Conservation (phyloP, 1,139 yeast species). For the Taphrina pruni region DNA sequence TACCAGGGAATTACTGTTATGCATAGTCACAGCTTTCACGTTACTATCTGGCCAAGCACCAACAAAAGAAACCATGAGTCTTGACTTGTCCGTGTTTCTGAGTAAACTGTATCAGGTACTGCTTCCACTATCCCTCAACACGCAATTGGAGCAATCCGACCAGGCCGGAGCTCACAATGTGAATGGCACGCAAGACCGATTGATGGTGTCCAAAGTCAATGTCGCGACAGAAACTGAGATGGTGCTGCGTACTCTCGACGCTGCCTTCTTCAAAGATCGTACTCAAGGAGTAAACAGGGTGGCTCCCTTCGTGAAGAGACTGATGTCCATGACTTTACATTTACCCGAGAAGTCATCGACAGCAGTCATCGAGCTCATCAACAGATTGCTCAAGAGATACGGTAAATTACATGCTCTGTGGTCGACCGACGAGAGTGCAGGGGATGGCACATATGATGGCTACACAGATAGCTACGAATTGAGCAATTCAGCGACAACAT, state of each 20-base stretch:
- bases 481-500: constrained; percentile 84
- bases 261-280: constrained; percentile 79
- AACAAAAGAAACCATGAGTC: constrained; percentile 53
- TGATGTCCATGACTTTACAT: constrained; percentile 69
- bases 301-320: constrained; percentile 79
- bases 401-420: constrained; percentile 75
- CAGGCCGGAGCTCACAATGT: constrained; percentile 82
- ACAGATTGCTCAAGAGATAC: constrained; percentile 69
- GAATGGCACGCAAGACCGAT: constrained; percentile 48
- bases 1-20: constrained; percentile 73
- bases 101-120: constrained; percentile 50
- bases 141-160: constrained; percentile 79
- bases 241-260: constrained; percentile 75
- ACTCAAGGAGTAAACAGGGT: constrained; percentile 59
- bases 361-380: constrained; percentile 76
- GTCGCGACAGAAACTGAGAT: constrained; percentile 89
- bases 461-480: constrained; percentile 74
- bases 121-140: constrained; percentile 72
- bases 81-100: constrained; percentile 47
- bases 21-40: constrained; percentile 90
- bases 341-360: constrained; percentile 87
- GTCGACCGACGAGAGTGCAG: constrained; percentile 85
- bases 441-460: constrained; percentile 72
- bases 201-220: constrained; percentile 65
- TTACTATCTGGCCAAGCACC: constrained; percentile 74